These are phyloP conservation scores for Diplocarpon rosae DNA, from an alignment of 2,329 filamentous ascomycete species.

Conservation along the genomic window DNA sequence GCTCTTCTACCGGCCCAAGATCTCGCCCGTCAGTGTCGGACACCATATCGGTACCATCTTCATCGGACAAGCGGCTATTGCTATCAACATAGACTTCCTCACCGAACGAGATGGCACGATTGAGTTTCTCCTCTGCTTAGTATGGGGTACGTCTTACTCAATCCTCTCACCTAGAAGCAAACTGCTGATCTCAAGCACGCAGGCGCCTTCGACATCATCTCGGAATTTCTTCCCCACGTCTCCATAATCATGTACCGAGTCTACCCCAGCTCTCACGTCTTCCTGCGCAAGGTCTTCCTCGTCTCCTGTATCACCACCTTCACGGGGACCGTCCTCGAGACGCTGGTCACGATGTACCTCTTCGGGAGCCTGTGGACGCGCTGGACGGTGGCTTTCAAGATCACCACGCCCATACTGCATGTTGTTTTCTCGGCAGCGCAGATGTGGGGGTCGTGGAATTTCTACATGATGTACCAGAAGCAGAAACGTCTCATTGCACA, in stretches of 20 bases:
- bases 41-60: conserved; percentile 30
- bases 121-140: conserved; percentile 24
- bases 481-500: conserved; percentile 14
- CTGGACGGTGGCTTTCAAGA: conserved; percentile 34
- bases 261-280: conserved; percentile 29
- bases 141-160: conserved; percentile 20
- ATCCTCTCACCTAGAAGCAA: conserved; percentile 3
- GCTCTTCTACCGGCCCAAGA: conserved; percentile 31
- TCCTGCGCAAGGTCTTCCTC: conserved; percentile 31
- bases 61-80: conserved; percentile 33
- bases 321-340: conserved; percentile 31
- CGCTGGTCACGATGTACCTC: conserved; percentile 33
- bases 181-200: background rate
- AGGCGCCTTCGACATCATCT: conserved; percentile 36
- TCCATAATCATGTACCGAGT: conserved; percentile 36
- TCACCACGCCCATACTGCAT: conserved; percentile 34
- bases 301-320: conserved; percentile 30
- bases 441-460: conserved; percentile 32
- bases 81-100: conserved; percentile 26
- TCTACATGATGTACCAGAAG: conserved; percentile 30
- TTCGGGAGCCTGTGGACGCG: conserved; percentile 33
- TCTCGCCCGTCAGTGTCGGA: conserved; percentile 31
- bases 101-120: conserved; percentile 23
- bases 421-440: conserved; percentile 32
- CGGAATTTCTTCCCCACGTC: conserved; percentile 35